Evolutionary conservation across 768 basidiomycete genomes (phyloP), one percentile per base, ranked within the genome.

Genomic region (Chiua virens): DNA sequence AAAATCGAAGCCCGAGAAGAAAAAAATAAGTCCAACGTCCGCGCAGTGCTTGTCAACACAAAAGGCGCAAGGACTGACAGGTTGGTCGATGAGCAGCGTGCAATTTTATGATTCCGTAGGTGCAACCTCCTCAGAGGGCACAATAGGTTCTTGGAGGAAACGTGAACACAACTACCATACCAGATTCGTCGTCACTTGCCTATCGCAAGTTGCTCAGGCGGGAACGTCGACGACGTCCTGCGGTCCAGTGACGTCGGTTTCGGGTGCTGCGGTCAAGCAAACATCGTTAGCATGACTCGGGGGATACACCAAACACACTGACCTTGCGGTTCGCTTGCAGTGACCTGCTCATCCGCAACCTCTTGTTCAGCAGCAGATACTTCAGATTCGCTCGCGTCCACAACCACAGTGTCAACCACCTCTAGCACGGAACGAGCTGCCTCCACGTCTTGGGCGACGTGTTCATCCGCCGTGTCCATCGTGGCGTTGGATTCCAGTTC

Each of bases 171-270:
- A 14, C 35, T 25, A 21, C 11, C 22, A 30, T 28, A 23, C 25
- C 27, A 27, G 27, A 20, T 22, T 32, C 28, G 7, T 48, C 42
- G 41, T 5, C 43, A 55, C 60, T 59, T n/a, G 55, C 60, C 23
- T 10, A 36, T n/a, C 50, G 41, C 36, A 25, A 48, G 7, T 18
- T 9, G 27, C 21, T 49, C 46, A n/a, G 36, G 27, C 27, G 27
- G 27, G 27, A 45, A 15, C 35, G 18, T 41, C 41, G 15, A 23
- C 39, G 2, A 25, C 45, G 18, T 48, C 36, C 32, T 41, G 42
- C 8, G 30, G 21, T 36, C 23, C 52, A n/a, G 37, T 18, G 11
- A 20, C 35, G 5, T 18, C 20, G 1, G 9, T 9, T 4, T 38
- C 37, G 1, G 40, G 41, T 15, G 7, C 34, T 9, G 11, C 39